A percentile compares a stretch with the other conserved stretches of the same genome.
These are phyloP conservation scores for Apiosordaria backusii DNA, from an alignment of 495 filamentous ascomycete species.

Conservation along the genomic window DNA sequence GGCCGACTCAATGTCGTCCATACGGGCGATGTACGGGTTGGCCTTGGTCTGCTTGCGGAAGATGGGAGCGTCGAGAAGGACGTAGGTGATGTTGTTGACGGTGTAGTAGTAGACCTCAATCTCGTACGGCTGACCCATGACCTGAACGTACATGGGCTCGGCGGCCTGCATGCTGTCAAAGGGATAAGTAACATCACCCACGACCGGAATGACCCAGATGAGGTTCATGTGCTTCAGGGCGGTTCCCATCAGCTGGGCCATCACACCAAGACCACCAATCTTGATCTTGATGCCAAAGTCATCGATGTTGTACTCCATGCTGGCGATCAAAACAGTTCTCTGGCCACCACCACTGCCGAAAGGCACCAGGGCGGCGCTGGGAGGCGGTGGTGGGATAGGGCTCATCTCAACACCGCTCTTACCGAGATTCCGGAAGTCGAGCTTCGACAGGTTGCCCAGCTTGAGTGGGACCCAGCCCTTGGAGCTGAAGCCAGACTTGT, in stretches of 20 bases:
- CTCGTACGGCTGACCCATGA: conserved; percentile 63
- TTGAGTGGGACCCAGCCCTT: conserved; percentile 31
- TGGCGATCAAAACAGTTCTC: conserved; percentile 61
- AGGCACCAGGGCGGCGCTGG: conserved; percentile 19
- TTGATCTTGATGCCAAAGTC: conserved; percentile 72
- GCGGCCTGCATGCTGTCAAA: conserved; percentile 49
- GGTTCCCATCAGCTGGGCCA: conserved; percentile 69
- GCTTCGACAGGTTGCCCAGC: conserved; percentile 25
- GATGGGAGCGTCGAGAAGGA: conserved; percentile 65
- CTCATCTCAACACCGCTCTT: conserved; percentile 36
- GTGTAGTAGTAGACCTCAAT: conserved; percentile 65
- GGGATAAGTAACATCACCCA: conserved; percentile 65
- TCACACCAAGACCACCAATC: conserved; percentile 69
- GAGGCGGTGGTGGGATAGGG: conserved; percentile 27
- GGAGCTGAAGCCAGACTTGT: conserved; percentile 57
- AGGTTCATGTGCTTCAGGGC: conserved; percentile 64
- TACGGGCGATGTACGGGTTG: conserved; percentile 67
- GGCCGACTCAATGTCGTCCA: conserved; percentile 71
- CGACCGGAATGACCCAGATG: conserved; percentile 75
- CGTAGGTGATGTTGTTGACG: conserved; percentile 66
- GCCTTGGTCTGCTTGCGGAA: conserved; percentile 65
- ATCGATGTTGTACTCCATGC: conserved; percentile 72
- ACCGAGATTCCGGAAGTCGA: conserved; percentile 49
- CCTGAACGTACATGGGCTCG: conserved; percentile 61
- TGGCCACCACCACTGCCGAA: conserved; percentile 28